Base-by-base conservation (phyloP, 257 asterid species). In the Vinca minor region DNA sequence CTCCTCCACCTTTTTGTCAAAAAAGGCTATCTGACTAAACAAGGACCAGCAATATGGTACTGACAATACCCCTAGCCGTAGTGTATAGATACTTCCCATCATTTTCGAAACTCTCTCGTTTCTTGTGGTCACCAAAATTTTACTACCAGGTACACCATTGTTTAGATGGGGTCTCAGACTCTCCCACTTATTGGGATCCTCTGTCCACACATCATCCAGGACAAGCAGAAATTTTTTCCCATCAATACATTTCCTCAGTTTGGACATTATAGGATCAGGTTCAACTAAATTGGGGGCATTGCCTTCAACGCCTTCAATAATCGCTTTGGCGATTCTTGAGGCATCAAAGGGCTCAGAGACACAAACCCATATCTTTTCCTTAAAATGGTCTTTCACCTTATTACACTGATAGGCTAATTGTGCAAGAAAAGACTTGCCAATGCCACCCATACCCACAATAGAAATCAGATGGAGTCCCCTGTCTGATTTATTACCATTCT, bases 361-460 rank as follows among this genome's bases (percentile, higher is more conserved):
- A 62, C 78, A 78, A 4, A 78, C 54, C 81, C 81, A 81, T 8
- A 73, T 56, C 23, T 63, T 73, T 44, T 32, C 21, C 0, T 67
- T 50, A 23, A 77, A 81, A 63, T 48, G 61, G n/a, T 9, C 39
- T 20, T 28, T 26, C 25, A 77, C 62, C 34, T 41, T 52, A 34
- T 45, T 38, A 67, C 67, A 64, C 29, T 73, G 25, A 59, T 74
- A 74, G 49, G 62, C 73, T 42, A 74, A 44, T 55, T 70, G 78
- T 5, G 85, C 81, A 66, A 80, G 81, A 7, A 82, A 71, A 0
- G 85, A 74, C 34, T 78, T 78, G 23, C 86, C 86, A 38, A 81
- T 57, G 9, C 86, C 86, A 18, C 79, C 83, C 20, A 61, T 57
- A 28, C 87, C 87, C 62, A 78, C 82, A 3, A 81, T 21, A 20